Percentiles rank a stretch among this genome's conserved stretches.
Evolutionary conservation across 495 filamentous ascomycete genomes (phyloP).

Genomic region (Darksidea phi): DNA sequence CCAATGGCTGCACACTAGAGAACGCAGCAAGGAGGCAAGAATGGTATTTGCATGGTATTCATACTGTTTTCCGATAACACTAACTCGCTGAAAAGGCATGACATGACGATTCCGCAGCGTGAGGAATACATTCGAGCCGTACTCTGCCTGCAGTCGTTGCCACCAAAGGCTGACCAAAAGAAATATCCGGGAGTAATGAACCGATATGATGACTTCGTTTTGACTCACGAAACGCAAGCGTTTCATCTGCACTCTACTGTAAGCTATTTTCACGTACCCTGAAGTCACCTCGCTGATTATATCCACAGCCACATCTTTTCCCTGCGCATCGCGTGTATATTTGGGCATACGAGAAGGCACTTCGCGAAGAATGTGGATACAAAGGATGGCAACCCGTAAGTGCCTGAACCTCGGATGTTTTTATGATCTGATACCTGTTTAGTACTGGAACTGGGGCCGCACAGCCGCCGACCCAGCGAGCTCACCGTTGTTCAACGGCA

Average conservation of each 20-base stretch:
- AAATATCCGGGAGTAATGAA: conserved; percentile 17
- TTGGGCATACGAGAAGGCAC: conserved; percentile 31
- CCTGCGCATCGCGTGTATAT: conserved; percentile 29
- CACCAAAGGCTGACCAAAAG: conserved; percentile 16
- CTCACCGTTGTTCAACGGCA: conserved; percentile 66
- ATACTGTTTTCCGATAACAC: conserved; percentile 15
- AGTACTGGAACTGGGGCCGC: conserved; percentile 68
- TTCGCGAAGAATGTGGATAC: conserved; percentile 42
- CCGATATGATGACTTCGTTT: conserved; percentile 33
- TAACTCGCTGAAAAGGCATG: conserved; percentile 28
- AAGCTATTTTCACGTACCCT: neutral
- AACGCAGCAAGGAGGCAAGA: conserved; percentile 52
- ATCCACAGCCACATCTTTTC: conserved; percentile 24
- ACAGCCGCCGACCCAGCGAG: conserved; percentile 44
- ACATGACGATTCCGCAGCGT: conserved; percentile 24
- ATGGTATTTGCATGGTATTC: conserved; percentile 43
- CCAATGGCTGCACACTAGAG: conserved; percentile 48
- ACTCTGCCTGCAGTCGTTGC: conserved; percentile 30
- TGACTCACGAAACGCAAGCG: conserved; percentile 28
- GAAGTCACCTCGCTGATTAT: neutral
- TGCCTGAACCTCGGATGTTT: neutral
- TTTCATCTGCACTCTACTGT: conserved; percentile 25
- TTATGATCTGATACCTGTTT: neutral
- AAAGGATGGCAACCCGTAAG: conserved; percentile 34
- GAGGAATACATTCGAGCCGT: conserved; percentile 34